Evolutionary conservation across 768 basidiomycete genomes (phyloP).

Genomic region (Wakefieldia striispora): DNA sequence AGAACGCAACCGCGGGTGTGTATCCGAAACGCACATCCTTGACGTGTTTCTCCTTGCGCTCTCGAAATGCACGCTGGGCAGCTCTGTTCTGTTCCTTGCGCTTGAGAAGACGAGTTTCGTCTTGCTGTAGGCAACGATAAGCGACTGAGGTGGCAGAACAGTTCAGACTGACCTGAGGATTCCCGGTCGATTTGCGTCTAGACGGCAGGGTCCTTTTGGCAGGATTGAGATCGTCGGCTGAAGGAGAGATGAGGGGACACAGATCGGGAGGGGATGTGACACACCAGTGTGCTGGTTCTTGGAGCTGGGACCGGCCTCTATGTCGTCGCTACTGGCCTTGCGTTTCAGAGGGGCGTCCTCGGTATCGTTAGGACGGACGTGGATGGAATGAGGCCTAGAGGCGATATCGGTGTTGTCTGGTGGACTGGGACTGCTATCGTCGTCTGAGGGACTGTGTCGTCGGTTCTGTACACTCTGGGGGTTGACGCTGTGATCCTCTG

Average conservation of each 20-base stretch:
- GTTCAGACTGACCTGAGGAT: slow-evolving; percentile 30
- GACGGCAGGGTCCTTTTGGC: slow-evolving; percentile 25
- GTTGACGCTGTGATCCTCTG: slow-evolving; percentile 47
- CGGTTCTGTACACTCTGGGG: slow-evolving; percentile 51
- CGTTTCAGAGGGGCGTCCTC: slow-evolving; percentile 63
- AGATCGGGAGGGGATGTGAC: slow-evolving; percentile 21
- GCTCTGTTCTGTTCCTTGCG: slow-evolving; percentile 97
- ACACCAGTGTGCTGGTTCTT: slow-evolving; percentile 66
- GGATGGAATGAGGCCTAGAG: slow-evolving; percentile 22
- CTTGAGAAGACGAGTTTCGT: slow-evolving; percentile 75
- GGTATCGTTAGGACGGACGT: slow-evolving; percentile 33
- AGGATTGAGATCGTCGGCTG: slow-evolving; percentile 25
- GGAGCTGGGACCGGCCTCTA: slow-evolving; percentile 61
- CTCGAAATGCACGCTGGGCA: slow-evolving; percentile 95
- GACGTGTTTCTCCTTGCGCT: slow-evolving; percentile 96
- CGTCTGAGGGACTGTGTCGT: slow-evolving; percentile 55
- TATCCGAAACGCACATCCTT: slow-evolving; percentile 70
- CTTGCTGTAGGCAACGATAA: slow-evolving; percentile 37
- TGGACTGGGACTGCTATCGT: slow-evolving; percentile 80
- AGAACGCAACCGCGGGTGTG: slow-evolving; percentile 10
- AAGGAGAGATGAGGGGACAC: background rate
- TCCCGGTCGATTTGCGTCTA: slow-evolving; percentile 43
- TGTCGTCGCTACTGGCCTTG: slow-evolving; percentile 68
- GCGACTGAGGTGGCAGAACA: background rate
- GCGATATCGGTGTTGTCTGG: slow-evolving; percentile 41